Percentiles rank a stretch among this genome's conserved stretches.
Evolutionary conservation across 352 stramenopile species (phyloP).

Genomic region (Salisapilia sapeloensis): DNA sequence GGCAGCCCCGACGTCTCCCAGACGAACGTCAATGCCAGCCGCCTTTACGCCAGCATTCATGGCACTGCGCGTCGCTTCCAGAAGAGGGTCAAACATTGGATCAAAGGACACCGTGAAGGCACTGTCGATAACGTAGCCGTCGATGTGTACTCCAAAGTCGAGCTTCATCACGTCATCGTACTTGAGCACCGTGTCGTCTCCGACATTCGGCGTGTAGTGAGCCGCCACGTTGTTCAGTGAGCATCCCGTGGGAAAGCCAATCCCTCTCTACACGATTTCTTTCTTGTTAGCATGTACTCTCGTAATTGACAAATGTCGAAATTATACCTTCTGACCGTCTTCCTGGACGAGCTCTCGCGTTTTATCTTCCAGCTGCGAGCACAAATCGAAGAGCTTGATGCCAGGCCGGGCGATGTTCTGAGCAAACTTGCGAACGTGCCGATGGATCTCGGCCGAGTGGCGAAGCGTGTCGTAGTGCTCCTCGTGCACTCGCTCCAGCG

Average conservation of each 20-base stretch:
- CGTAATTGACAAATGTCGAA: no score
- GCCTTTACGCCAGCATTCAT: constrained; percentile 87
- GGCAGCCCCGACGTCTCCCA: constrained; percentile 89
- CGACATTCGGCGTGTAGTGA: constrained; percentile 95
- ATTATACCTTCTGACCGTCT: no score
- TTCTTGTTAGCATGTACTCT: no score
- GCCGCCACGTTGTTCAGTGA: constrained; percentile 95
- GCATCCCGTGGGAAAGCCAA: constrained; percentile 92
- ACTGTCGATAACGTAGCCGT: constrained; percentile 91
- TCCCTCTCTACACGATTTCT: no score
- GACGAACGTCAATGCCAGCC: constrained; percentile 89
- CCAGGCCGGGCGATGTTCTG: constrained; percentile 94
- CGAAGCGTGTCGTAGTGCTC: constrained; percentile 63
- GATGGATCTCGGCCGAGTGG: constrained; percentile 90
- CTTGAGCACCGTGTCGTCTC: constrained; percentile 86
- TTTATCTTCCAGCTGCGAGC: constrained; percentile 91
- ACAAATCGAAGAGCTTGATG: constrained; percentile 94
- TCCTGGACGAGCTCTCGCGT: constrained; percentile 92
- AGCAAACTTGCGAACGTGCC: constrained; percentile 82
- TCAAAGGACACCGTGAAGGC: constrained; percentile 91
- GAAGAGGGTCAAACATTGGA: constrained; percentile 83
- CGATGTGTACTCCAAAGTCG: constrained; percentile 92
- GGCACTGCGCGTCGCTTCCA: constrained; percentile 85
- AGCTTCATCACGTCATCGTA: constrained; percentile 98
- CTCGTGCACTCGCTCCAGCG: constrained; percentile 55